Conservation (phyloP, 192 early-diverging fungal species). For the Geranomyces michiganensis region DNA sequence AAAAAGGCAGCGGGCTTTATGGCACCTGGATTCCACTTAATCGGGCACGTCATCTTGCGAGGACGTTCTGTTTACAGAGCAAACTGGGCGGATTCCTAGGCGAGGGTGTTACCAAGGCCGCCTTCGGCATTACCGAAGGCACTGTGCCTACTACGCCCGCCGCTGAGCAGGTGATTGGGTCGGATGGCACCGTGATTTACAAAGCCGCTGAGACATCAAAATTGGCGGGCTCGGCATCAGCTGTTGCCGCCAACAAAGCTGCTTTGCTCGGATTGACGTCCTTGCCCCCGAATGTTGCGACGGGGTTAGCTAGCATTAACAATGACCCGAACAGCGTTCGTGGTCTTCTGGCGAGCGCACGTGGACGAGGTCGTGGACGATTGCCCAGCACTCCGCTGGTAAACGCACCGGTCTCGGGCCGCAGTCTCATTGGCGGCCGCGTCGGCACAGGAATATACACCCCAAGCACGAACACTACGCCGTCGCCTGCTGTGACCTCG, state of each 20-base stretch:
- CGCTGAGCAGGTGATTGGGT: slow-evolving; percentile 6
- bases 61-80: slow-evolving; percentile 78
- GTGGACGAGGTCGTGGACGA: neutral
- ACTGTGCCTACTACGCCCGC: neutral
- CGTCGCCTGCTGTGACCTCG: neutral
- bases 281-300: slow-evolving; percentile 20
- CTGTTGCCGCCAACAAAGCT: slow-evolving; percentile 25
- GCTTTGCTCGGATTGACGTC: slow-evolving; percentile 23
- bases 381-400: neutral
- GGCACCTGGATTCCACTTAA: slow-evolving; percentile 94
- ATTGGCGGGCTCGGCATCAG: neutral
- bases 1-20: slow-evolving; percentile 68
- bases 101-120: slow-evolving; percentile 58
- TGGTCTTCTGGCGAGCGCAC: neutral
- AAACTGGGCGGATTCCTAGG: slow-evolving; percentile 75
- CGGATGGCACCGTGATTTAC: slow-evolving; percentile 2
- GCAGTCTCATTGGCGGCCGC: neutral
- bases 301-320: neutral
- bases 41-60: slow-evolving; percentile 80
- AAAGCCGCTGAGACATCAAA: neutral
- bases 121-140: slow-evolving; percentile 44
- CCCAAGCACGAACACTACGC: neutral
- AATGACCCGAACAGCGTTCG: neutral
- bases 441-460: neutral
- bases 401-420: neutral